A percentile compares a stretch with the other conserved stretches of the same genome.
Conservation (phyloP, 345 rosid genomes). For the Leavenworthia alabamica region DNA sequence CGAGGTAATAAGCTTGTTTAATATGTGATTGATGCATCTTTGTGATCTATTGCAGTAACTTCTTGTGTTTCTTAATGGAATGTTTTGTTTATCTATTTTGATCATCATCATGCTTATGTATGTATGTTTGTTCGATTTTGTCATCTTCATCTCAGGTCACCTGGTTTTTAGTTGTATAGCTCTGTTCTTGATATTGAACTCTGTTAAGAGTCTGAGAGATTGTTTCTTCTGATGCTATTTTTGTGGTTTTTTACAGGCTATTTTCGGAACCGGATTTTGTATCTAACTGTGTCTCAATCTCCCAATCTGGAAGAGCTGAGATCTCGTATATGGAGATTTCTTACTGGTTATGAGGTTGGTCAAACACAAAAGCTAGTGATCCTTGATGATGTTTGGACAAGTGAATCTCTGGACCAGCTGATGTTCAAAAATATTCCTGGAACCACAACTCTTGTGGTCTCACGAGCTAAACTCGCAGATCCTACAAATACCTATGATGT, state of each 20-base stretch:
- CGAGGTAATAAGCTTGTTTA: slow-evolving; percentile 33
- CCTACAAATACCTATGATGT: slow-evolving; percentile 42
- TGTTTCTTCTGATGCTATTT: background rate
- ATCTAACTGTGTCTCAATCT: slow-evolving; percentile 73
- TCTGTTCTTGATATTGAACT: background rate
- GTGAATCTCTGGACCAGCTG: slow-evolving; percentile 50
- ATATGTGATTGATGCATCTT: background rate
- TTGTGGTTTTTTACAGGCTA: slow-evolving; percentile 34
- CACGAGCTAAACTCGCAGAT: slow-evolving; percentile 52
- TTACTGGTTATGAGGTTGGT: slow-evolving; percentile 34
- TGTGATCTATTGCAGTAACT: background rate
- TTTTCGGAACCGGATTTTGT: slow-evolving; percentile 44
- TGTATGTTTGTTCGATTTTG: background rate
- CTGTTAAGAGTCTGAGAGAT: background rate
- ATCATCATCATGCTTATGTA: background rate
- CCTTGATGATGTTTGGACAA: slow-evolving; percentile 85
- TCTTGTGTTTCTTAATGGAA: background rate
- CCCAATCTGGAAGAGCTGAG: slow-evolving; percentile 56
- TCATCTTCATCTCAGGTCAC: background rate
- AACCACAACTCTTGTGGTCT: slow-evolving; percentile 70
- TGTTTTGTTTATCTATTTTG: background rate
- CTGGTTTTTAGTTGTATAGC: background rate
- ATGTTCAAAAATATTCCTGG: slow-evolving; percentile 35
- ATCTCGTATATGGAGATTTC: slow-evolving; percentile 37
- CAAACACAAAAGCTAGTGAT: slow-evolving; percentile 45